These are phyloP conservation scores for Psilocybe tampanensis DNA, from an alignment of 768 basidiomycete species.

Conservation along the genomic window DNA sequence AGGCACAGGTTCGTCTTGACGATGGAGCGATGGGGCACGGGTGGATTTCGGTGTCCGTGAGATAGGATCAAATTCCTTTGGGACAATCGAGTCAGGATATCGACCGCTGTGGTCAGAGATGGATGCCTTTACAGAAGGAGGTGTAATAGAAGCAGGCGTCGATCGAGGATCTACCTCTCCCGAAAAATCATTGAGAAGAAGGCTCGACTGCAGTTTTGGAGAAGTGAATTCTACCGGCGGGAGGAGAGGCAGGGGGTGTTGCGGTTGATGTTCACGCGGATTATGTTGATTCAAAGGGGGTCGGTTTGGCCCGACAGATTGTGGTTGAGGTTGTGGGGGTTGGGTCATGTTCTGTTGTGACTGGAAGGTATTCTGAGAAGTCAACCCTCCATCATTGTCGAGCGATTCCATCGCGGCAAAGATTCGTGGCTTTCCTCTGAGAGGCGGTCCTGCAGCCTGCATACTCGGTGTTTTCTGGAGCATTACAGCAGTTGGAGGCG, in stretches of 20 bases:
- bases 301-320: constrained; percentile 2
- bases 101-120: not conserved
- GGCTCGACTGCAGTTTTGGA: constrained; percentile 12
- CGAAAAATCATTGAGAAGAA: constrained; percentile 9
- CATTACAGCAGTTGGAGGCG: constrained; percentile 16
- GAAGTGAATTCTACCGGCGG: constrained; percentile 21
- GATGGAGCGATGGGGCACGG: constrained; percentile 6
- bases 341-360: not conserved
- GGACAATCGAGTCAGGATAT: not conserved
- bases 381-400: constrained; percentile 10
- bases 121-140: constrained; percentile 9
- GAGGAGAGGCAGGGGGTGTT: constrained; percentile 9
- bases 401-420: constrained; percentile 56
- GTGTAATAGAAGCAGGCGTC: constrained; percentile 2
- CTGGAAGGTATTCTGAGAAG: not conserved
- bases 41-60: constrained; percentile 14
- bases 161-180: constrained; percentile 7
- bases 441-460: constrained; percentile 19
- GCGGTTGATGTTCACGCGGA: constrained; percentile 3
- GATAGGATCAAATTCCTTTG: constrained; percentile 2
- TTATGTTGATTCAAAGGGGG: constrained; percentile 8
- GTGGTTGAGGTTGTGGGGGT: constrained; percentile 3
- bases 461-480: constrained; percentile 26
- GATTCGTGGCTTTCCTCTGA: constrained; percentile 59
- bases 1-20: constrained; percentile 8